Percentiles rank a stretch among this genome's conserved stretches.
Conservation (phyloP, 768 basidiomycete genomes). For the Russula vinacea region DNA sequence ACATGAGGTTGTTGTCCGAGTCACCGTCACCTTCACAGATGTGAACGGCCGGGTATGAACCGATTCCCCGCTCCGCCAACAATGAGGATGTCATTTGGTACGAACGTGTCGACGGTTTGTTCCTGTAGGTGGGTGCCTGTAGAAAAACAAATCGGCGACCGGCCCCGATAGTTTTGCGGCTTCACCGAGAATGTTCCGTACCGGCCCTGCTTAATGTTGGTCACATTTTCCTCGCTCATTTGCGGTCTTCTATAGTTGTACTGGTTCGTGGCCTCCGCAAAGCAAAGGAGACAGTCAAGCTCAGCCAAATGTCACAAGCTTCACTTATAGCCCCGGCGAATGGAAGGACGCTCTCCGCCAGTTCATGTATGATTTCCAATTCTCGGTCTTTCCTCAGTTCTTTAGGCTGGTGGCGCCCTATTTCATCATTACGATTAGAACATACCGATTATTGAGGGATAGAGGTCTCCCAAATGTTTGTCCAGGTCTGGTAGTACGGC, state of each 20-base stretch:
- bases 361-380: conserved; percentile 84
- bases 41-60: conserved; percentile 33
- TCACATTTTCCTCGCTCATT: conserved; percentile 81
- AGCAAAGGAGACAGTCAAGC: conserved; percentile 83
- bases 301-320: conserved; percentile 77
- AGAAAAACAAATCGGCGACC: neutral
- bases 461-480: conserved; percentile 81
- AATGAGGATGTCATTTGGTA: conserved; percentile 73
- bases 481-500: conserved; percentile 63
- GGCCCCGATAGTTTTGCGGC: too few relatives aligned
- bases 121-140: conserved; percentile 91
- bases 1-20: conserved; percentile 33
- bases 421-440: conserved; percentile 6
- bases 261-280: conserved; percentile 63
- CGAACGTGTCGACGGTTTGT: conserved; percentile 76
- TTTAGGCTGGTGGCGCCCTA: neutral
- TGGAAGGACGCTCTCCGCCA: conserved; percentile 63
- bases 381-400: conserved; percentile 61
- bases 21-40: conserved; percentile 34
- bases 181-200: conserved; percentile 32
- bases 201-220: conserved; percentile 76
- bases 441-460: conserved; percentile 76
- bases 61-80: conserved; percentile 52
- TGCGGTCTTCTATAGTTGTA: conserved; percentile 69
- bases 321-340: conserved; percentile 53